Conservation (phyloP, 2,329 filamentous ascomycete genomes). For the Eurotiales sp. region DNA sequence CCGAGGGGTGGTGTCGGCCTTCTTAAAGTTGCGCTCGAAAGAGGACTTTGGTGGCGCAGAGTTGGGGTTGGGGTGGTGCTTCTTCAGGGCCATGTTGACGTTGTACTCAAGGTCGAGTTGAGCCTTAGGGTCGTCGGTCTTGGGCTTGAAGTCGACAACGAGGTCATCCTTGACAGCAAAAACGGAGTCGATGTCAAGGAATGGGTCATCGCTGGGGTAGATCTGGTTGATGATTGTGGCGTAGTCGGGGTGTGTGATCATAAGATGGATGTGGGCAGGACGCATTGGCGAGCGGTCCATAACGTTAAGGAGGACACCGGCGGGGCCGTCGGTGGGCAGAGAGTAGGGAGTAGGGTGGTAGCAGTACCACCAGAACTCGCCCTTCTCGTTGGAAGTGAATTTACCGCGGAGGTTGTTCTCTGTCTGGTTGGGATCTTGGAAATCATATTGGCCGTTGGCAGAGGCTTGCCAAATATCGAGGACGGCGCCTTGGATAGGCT, state of each 20-base stretch:
- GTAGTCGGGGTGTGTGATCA: slow-evolving; percentile 54
- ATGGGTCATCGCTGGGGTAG: slow-evolving; percentile 57
- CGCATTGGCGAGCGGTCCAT: slow-evolving; percentile 59
- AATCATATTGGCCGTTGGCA: slow-evolving; percentile 71
- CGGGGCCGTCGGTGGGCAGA: slow-evolving; percentile 61
- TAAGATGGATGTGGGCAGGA: slow-evolving; percentile 60
- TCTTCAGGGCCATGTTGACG: slow-evolving; percentile 33
- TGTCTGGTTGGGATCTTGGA: slow-evolving; percentile 68
- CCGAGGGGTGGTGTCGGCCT: too few species aligned
- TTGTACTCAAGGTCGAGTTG: slow-evolving; percentile 60
- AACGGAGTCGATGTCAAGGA: slow-evolving; percentile 56
- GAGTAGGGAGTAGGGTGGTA: slow-evolving; percentile 70
- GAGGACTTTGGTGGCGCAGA: slow-evolving; percentile 35
- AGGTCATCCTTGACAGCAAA: slow-evolving; percentile 61
- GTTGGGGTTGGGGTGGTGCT: slow-evolving; percentile 38
- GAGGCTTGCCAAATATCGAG: slow-evolving; percentile 78
- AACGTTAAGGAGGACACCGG: slow-evolving; percentile 50
- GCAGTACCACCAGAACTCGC: slow-evolving; percentile 71
- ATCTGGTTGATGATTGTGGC: slow-evolving; percentile 57
- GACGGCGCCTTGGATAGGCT: slow-evolving; percentile 63
- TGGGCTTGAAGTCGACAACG: slow-evolving; percentile 55
- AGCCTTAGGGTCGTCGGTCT: slow-evolving; percentile 50
- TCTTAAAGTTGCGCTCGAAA: slow-evolving; percentile 27
- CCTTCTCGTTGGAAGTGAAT: slow-evolving; percentile 67
- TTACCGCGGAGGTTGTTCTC: slow-evolving; percentile 75